phyloP scores from a whole-genome alignment of 495 filamentous ascomycete species.

The Penicillium pancosmium region DNA sequence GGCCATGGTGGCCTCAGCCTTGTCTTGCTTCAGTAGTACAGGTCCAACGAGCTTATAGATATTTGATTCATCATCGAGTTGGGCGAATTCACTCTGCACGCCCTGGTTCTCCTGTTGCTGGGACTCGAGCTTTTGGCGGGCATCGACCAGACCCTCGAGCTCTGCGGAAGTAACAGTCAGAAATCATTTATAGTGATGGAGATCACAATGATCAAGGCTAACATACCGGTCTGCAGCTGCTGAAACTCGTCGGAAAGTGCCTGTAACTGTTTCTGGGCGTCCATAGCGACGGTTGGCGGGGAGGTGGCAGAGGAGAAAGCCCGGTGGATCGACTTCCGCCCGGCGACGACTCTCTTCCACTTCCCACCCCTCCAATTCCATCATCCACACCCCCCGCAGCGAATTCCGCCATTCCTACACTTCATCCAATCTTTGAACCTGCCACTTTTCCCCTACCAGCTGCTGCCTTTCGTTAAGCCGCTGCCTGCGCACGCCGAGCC shows the following conservation, averaged over 20 bases:
- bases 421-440: neutral
- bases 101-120: slow-evolving; percentile 90
- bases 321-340: slow-evolving; percentile 26
- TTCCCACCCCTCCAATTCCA: slow-evolving; percentile 23
- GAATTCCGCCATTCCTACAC: slow-evolving; percentile 10
- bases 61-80: slow-evolving; percentile 74
- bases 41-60: slow-evolving; percentile 97
- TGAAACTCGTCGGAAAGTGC: slow-evolving; percentile 84
- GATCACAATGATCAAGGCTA: neutral
- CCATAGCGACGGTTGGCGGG: slow-evolving; percentile 45
- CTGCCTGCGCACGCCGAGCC: slow-evolving; percentile 18
- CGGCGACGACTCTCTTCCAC: slow-evolving; percentile 28
- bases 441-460: neutral
- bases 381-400: slow-evolving; percentile 15
- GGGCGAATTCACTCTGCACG: slow-evolving; percentile 89
- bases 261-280: slow-evolving; percentile 70
- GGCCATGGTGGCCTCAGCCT: slow-evolving; percentile 80
- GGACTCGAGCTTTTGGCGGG: slow-evolving; percentile 91
- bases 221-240: slow-evolving; percentile 76
- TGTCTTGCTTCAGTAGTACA: slow-evolving; percentile 92
- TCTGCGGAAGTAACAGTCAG: slow-evolving; percentile 54
- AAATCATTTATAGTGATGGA: neutral
- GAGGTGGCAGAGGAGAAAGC: slow-evolving; percentile 28
- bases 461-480: slow-evolving; percentile 15
- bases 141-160: slow-evolving; percentile 70